Conservation (phyloP, 176 grass and related monocot genomes). For the Metroxylon sagu region DNA sequence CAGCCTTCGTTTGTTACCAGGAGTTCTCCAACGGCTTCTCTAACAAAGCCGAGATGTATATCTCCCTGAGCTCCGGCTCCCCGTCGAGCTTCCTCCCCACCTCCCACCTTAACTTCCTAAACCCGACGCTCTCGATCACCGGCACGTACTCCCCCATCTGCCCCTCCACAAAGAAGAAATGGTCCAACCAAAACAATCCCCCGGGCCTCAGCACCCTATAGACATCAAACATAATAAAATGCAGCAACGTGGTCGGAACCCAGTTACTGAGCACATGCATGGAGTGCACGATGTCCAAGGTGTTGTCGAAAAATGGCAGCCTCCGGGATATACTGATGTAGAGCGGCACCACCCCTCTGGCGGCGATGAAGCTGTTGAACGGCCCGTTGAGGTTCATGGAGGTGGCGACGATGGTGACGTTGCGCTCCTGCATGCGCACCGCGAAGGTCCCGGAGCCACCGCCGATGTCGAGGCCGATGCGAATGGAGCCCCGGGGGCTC, state of each 20-base stretch:
- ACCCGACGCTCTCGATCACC: conserved; percentile 37
- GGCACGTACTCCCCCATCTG: conserved; percentile 29
- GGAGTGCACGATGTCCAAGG: conserved; percentile 31
- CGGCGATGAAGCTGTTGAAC: conserved; percentile 29
- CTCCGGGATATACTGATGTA: conserved; percentile 28
- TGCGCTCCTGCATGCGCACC: conserved; percentile 28
- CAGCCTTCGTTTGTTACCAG: conserved; percentile 25
- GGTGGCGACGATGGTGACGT: conserved; percentile 31
- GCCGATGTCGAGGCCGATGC: conserved; percentile 32
- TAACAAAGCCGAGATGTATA: conserved; percentile 35
- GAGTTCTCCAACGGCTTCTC: conserved; percentile 37
- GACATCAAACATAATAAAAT: conserved; percentile 29
- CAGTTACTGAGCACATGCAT: conserved; percentile 47
- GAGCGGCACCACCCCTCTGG: conserved; percentile 25
- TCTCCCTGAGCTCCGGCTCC: conserved; percentile 28
- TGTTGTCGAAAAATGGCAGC: conserved; percentile 38
- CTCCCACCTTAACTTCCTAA: conserved; percentile 24
- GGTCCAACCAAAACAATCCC: conserved; percentile 38
- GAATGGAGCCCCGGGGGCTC: conserved; percentile 18
- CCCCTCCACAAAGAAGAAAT: conserved; percentile 40
- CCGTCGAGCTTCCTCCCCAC: conserved; percentile 36
- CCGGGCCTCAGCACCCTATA: conserved; percentile 26
- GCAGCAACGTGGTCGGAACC: conserved; percentile 25
- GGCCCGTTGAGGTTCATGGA: conserved; percentile 37
- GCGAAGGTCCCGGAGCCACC: conserved; percentile 28